Percentiles rank a stretch among this genome's conserved stretches.
phyloP scores from a whole-genome alignment of 2,329 filamentous ascomycete species.

The Neurospora sp. region DNA sequence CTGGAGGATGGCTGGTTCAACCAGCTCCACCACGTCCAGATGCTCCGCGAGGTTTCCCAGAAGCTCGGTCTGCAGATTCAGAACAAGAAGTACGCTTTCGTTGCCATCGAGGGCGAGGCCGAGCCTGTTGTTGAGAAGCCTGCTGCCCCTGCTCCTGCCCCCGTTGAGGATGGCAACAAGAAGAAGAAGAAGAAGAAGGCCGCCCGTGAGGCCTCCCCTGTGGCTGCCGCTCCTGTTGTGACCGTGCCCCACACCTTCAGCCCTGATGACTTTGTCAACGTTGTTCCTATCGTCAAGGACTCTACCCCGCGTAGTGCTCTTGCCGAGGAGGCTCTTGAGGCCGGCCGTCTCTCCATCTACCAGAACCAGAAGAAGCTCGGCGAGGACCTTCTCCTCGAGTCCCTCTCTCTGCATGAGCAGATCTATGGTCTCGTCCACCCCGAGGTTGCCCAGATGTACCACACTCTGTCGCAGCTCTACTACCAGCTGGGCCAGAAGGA shows the following conservation, averaged over 20 bases:
- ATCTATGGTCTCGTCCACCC: constrained; percentile 97
- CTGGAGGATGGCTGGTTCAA: constrained; percentile 59
- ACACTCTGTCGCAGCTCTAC: constrained; percentile 89
- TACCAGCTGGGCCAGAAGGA: constrained; percentile 98
- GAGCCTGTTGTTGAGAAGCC: constrained; percentile 20
- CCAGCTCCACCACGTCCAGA: constrained; percentile 62
- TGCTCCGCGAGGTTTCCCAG: constrained; percentile 79
- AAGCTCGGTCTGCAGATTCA: constrained; percentile 86
- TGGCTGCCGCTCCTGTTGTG: constrained; percentile 32
- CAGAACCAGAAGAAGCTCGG: constrained; percentile 93
- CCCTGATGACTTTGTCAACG: constrained; percentile 78
- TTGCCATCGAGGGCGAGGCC: constrained; percentile 31
- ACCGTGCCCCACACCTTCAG: constrained; percentile 52
- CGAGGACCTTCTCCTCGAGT: constrained; percentile 92
- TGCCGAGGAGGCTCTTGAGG: constrained; percentile 91
- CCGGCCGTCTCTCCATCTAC: constrained; percentile 88
- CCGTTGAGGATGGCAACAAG: constrained; percentile 30
- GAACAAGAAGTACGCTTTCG: constrained; percentile 65
- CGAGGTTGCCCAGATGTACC: constrained; percentile 91
- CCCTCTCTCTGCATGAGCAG: constrained; percentile 90
- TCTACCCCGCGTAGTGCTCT: constrained; percentile 82
- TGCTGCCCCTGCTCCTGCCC: constrained; percentile 20
- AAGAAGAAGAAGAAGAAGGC: constrained; percentile 57
- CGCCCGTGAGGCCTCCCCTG: constrained; percentile 42
- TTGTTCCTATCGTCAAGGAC: constrained; percentile 93